Evolutionary conservation across 345 rosid genomes (phyloP), one percentile per base, ranked within the genome.

Genomic region (Populus ilicifolia): DNA sequence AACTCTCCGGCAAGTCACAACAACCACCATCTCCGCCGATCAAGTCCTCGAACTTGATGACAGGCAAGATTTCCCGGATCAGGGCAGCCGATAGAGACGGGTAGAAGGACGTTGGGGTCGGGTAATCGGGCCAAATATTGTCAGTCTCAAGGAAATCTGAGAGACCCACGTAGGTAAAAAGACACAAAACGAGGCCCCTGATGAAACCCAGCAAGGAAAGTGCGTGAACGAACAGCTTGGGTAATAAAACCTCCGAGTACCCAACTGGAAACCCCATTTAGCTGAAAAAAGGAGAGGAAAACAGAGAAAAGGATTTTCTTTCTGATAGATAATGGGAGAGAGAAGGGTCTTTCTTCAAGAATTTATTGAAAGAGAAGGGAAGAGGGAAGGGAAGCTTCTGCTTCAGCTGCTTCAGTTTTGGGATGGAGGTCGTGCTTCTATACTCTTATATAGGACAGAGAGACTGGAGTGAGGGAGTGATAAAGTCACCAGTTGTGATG

Each of bases 201-300:
- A 94, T 72, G 81, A 88, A 83, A 23, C 91, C 93, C 62, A 94
- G 89, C 52, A 93, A 73, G 70, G 86, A 87, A 59, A 93, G 92
- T 1, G 88, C 61, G 79, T 87, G 94, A 17, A 94, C 92, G 71
- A 93, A 90, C 27, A 90, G 79, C 76, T 84, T 91, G 2, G 97
- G 97, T 73, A 93, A 65, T 81, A 87, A 88, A 7, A 91, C 91
- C 69, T 94, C 94, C 5, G 93, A 84, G 84, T 89, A 94, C 38
- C 89, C 93, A 41, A 93, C 89, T 11, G 98, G 95, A 77, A 93
- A 94, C 2, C 98, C 98, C 97, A 94, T 93, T 70, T 75, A 30
- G 50, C 18, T 14, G 36, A 11, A 33, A 30, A 17, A 69, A 16
- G 5, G 35, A 62, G 2, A 69, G 46, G 41, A 12, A 68, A 65